Evolutionary conservation across 805 yeast genomes (phyloP), one percentile per base, ranked within the genome.

Genomic region (Saccharomycopsis fibuligera): DNA sequence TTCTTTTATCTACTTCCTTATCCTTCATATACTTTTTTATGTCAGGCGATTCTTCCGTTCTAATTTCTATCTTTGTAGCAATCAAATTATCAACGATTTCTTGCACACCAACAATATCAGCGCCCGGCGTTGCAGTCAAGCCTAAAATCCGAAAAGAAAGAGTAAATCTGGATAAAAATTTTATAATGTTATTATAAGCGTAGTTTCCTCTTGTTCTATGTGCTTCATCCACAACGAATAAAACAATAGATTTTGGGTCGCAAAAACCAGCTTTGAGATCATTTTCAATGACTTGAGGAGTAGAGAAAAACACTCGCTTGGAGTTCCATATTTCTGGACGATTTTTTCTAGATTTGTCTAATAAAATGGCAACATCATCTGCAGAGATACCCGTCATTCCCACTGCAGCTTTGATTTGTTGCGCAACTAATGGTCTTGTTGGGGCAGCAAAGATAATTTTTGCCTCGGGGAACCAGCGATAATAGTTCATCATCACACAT

Each of bases 391-490:
- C 97, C 0, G 96, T 83, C 14, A 86, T 80, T 6, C 87, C 83
- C 48, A 88, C 73, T 61, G 96, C 93, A 1, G 98, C 97, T 59
- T 84, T 85, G 56, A 91, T 85, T 65, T 93, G 99, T 66, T 93
- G 99, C 1, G 96, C 90, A 5, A 93, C 98, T 47, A 93, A 71
- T 0, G 99, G 99, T 55, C 90, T 73, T 1, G 99, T 93, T 0
- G 99, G 99, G 0, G 99, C 99, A 83, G 91, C 82, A 63, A 93
- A 93, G 1, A 95, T 77, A 56, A 93, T 79, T 60, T 90, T 93
- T 2, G 88, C 79, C 3, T 66, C 62, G 14, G 76, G 76, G 19
- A 90, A 85, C 99, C 99, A 93, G 43, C 95, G 67, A 56, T 76
- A 81, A 66, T 75, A 93, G 61, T 93, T 93, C 48, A 89, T 71